phyloP scores from a whole-genome alignment of 352 stramenopile genomes.

The Pythium dissotocum region DNA sequence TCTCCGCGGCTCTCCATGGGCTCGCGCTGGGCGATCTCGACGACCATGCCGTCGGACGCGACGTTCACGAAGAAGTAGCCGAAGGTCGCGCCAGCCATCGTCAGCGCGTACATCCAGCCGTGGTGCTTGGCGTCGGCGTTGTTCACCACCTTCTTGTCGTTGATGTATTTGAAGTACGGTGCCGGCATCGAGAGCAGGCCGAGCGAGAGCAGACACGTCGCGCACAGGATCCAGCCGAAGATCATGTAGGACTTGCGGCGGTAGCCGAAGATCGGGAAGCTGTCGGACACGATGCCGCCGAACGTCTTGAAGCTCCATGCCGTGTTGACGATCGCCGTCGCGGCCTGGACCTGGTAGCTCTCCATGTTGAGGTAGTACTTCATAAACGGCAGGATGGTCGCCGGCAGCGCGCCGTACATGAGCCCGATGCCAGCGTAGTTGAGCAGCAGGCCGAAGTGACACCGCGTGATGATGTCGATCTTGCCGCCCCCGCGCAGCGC shows the following conservation, averaged over 20 bases:
- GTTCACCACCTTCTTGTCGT: conserved; percentile 10
- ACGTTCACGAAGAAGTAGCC: conserved; percentile 89
- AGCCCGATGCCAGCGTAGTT: conserved; percentile 72
- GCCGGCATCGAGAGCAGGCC: conserved; percentile 26
- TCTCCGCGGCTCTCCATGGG: conserved; percentile 49
- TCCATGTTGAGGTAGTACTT: conserved; percentile 65
- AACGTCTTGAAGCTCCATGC: conserved; percentile 72
- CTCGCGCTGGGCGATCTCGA: conserved; percentile 73
- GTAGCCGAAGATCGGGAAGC: conserved; percentile 55
- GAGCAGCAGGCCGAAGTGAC: conserved; percentile 56
- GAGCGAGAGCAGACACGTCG: conserved; percentile 40
- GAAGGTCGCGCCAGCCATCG: conserved; percentile 78
- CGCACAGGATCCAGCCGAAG: conserved; percentile 53
- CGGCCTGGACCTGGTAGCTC: conserved; percentile 56
- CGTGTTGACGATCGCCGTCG: conserved; percentile 51
- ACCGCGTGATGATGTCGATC: conserved; percentile 44
- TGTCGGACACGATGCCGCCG: conserved; percentile 64
- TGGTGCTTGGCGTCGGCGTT: conserved; percentile 28
- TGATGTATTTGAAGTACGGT: conserved; percentile 28
- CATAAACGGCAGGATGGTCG: conserved; percentile 54
- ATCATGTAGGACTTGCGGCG: conserved; percentile 72
- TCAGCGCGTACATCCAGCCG: conserved; percentile 64
- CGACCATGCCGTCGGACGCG: conserved; percentile 75
- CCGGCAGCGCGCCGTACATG: conserved; percentile 67
- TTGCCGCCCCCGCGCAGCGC: conserved; percentile 60